phyloP scores from a whole-genome alignment of 768 basidiomycete genomes.

The Hygrocybe punicea region DNA sequence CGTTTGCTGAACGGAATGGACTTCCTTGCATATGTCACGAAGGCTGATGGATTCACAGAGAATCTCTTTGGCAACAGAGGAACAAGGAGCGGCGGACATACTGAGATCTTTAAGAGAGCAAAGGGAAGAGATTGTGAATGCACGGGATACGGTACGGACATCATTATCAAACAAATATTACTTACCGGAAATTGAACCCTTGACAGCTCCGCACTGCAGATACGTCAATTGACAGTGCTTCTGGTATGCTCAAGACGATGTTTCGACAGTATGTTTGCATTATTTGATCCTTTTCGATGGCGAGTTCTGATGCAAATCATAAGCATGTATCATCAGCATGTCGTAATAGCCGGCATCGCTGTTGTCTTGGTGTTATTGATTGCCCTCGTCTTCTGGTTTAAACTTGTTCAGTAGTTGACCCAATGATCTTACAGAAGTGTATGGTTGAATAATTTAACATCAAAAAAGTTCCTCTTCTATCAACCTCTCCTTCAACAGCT shows the following conservation, averaged over 20 bases:
- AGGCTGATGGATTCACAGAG: conserved; percentile 87
- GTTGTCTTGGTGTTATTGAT: conserved; percentile 81
- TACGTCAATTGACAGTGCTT: conserved; percentile 86
- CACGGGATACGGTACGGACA: conserved; percentile 74
- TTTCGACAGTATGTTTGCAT: conserved; percentile 71
- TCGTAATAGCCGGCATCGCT: conserved; percentile 84
- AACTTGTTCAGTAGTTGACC: neutral
- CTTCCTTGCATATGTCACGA: conserved; percentile 70
- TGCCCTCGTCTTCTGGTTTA: conserved; percentile 65
- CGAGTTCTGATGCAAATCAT: conserved; percentile 28
- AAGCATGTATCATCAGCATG: conserved; percentile 97
- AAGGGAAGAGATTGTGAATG: conserved; percentile 91
- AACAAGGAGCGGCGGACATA: conserved; percentile 92
- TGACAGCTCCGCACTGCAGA: conserved; percentile 81
- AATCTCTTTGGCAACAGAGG: conserved; percentile 93
- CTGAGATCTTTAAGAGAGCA: conserved; percentile 79
- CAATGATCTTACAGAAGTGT: no score
- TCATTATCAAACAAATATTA: neutral
- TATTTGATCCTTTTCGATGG: conserved; percentile 10
- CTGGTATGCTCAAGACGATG: conserved; percentile 93
- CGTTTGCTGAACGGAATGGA: conserved; percentile 76
- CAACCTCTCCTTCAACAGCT: no score
- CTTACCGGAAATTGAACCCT: neutral
- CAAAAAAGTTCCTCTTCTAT: no score
- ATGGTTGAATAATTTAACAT: no score